phyloP scores from a whole-genome alignment of 2,329 filamentous ascomycete genomes.

The Salinomyces thailandicus region DNA sequence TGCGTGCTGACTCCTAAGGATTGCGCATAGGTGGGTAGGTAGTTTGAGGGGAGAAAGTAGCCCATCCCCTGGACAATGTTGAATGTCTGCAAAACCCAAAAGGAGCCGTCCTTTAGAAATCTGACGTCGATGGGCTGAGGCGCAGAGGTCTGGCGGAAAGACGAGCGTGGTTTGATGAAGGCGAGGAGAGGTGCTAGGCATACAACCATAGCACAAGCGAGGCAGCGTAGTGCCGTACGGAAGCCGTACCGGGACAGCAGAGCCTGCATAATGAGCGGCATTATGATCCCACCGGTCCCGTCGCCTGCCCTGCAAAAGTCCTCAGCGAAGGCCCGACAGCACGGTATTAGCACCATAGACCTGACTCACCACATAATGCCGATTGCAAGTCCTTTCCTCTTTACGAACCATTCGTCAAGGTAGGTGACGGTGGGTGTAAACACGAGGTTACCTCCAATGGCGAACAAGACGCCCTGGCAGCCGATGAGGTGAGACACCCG shows the following conservation, averaged over 20 bases:
- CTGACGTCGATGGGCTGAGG: constrained; percentile 26
- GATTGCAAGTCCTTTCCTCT: constrained; percentile 41
- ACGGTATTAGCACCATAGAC: no score
- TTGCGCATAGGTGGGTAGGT: constrained; percentile 32
- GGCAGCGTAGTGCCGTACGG: constrained; percentile 3
- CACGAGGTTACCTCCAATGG: constrained; percentile 38
- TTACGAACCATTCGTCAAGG: constrained; percentile 46
- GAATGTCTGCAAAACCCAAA: constrained; percentile 35
- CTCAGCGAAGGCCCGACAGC: no score
- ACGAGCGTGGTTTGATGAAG: constrained; percentile 18
- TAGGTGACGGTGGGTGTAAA: constrained; percentile 42
- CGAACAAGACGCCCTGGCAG: constrained; percentile 34
- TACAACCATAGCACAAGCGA: not conserved
- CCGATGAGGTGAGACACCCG: constrained; percentile 28
- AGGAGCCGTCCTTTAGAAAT: constrained; percentile 27
- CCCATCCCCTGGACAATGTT: constrained; percentile 28
- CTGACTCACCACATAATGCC: constrained; percentile 42
- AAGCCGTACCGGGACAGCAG: constrained; percentile 33
- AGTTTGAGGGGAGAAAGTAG: constrained; percentile 27
- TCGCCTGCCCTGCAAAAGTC: constrained; percentile 2
- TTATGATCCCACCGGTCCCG: constrained; percentile 27
- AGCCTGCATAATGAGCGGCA: constrained; percentile 37
- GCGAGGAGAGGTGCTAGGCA: constrained; percentile 5
- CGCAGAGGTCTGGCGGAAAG: constrained; percentile 14
- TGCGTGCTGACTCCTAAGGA: constrained; percentile 27